phyloP scores from a whole-genome alignment of 805 yeast genomes.

The Candida manassasensis region DNA sequence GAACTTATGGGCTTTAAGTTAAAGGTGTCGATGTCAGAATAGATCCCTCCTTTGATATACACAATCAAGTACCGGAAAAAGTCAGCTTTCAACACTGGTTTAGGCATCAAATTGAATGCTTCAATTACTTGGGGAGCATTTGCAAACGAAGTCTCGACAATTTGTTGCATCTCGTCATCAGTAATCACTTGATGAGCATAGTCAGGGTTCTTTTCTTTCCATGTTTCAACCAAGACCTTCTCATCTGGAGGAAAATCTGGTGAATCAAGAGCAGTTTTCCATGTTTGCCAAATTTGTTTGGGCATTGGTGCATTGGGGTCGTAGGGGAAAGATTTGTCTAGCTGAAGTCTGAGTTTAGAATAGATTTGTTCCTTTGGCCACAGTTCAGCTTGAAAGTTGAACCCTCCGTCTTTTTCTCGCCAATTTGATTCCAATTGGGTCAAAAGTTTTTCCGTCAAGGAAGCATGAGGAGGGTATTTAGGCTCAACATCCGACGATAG shows the following conservation, averaged over 20 bases:
- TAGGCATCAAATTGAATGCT: slow-evolving; percentile 77
- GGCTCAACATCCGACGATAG: not conserved
- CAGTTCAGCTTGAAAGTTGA: slow-evolving; percentile 30
- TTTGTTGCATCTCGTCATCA: slow-evolving; percentile 62
- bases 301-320: slow-evolving; percentile 63
- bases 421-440: slow-evolving; percentile 22
- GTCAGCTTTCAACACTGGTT: slow-evolving; percentile 81
- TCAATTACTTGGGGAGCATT: slow-evolving; percentile 70
- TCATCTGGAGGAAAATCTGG: slow-evolving; percentile 53
- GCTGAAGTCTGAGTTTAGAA: not conserved
- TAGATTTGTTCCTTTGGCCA: slow-evolving; percentile 9
- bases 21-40: slow-evolving; percentile 84
- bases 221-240: slow-evolving; percentile 53
- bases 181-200: slow-evolving; percentile 70
- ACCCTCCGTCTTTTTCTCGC: slow-evolving; percentile 22
- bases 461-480: not conserved
- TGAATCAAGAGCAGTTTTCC: slow-evolving; percentile 67
- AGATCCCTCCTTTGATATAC: slow-evolving; percentile 88
- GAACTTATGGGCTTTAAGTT: slow-evolving; percentile 63
- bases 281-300: slow-evolving; percentile 77
- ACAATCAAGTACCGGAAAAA: slow-evolving; percentile 85
- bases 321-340: slow-evolving; percentile 46
- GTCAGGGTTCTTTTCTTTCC: slow-evolving; percentile 71
- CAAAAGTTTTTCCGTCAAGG: not conserved
- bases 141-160: slow-evolving; percentile 57